Percentiles rank a stretch among this genome's conserved stretches.
These are phyloP conservation scores for Solanum acaule DNA, from an alignment of 257 asterid species.

Conservation along the genomic window DNA sequence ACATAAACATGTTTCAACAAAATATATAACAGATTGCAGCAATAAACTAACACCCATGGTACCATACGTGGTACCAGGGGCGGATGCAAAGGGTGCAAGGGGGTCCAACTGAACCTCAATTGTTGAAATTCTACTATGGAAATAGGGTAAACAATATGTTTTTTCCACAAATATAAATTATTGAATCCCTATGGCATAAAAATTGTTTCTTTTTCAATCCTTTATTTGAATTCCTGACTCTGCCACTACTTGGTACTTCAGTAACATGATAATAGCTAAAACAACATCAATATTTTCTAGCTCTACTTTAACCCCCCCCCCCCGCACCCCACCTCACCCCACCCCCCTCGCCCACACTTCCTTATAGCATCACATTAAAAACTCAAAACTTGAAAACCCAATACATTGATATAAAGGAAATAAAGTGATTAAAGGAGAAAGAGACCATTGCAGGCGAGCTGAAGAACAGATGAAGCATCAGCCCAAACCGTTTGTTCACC, in stretches of 20 bases:
- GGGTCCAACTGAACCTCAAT: not conserved
- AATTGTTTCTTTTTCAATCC: not conserved
- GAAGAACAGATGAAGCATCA: conserved; percentile 65
- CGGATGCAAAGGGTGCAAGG: not conserved
- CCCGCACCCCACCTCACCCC: too few relatives aligned
- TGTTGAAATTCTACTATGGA: not conserved
- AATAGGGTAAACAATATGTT: not conserved
- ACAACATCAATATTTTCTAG: not conserved
- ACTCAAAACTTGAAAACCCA: not conserved
- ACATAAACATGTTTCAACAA: not conserved
- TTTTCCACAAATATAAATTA: not conserved
- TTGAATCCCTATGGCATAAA: not conserved
- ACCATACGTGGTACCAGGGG: not conserved
- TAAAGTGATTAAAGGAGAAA: conserved; percentile 1
- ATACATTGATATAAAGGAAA: not conserved
- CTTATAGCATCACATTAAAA: not conserved
- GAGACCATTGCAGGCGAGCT: conserved; percentile 65
- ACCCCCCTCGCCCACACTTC: not conserved
- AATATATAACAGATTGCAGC: not conserved
- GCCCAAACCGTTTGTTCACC: conserved; percentile 71
- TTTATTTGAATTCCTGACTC: not conserved
- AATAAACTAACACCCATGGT: not conserved
- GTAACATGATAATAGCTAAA: not conserved
- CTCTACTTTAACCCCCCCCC: not conserved
- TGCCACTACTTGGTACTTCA: not conserved